These are phyloP conservation scores for Calamus simplicifolius DNA, from an alignment of 176 grass and related monocot species.

Conservation along the genomic window DNA sequence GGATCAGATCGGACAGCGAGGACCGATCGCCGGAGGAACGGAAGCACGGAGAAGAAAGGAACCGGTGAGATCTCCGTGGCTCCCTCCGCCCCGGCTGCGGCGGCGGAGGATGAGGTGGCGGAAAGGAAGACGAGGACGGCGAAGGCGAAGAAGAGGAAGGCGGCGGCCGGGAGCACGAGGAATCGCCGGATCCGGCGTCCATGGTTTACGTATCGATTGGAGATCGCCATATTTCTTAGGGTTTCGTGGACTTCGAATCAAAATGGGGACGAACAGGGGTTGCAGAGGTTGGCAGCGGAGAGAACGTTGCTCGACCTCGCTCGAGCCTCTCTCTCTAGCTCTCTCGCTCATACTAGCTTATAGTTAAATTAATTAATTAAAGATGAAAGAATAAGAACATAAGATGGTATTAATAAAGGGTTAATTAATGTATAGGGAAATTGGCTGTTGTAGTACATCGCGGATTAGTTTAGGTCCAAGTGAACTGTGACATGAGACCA, in stretches of 20 bases:
- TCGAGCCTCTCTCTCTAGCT: too few relatives aligned
- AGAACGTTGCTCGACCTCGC: too few relatives aligned
- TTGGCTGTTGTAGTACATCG: too few relatives aligned
- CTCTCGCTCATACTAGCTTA: too few relatives aligned
- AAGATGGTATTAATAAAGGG: too few relatives aligned
- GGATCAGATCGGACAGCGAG: constrained; percentile 33
- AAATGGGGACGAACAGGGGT: background rate
- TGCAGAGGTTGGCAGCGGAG: background rate
- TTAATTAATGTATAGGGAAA: too few relatives aligned
- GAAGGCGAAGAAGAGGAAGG: constrained; percentile 1
- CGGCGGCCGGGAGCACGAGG: background rate
- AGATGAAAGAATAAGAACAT: too few relatives aligned
- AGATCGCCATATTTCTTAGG: constrained; percentile 22
- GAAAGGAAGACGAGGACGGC: background rate
- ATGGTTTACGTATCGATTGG: background rate
- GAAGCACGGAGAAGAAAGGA: too few relatives aligned
- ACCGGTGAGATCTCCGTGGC: background rate
- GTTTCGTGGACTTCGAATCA: background rate
- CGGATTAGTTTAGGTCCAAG: too few relatives aligned
- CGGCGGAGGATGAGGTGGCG: background rate
- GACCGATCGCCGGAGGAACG: background rate
- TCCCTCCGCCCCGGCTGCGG: background rate
- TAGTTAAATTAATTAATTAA: too few relatives aligned
- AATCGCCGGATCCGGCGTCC: background rate
- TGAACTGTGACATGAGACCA: background rate